Base-by-base conservation (phyloP, 2,329 filamentous ascomycete species). In the Phoma sp. region DNA sequence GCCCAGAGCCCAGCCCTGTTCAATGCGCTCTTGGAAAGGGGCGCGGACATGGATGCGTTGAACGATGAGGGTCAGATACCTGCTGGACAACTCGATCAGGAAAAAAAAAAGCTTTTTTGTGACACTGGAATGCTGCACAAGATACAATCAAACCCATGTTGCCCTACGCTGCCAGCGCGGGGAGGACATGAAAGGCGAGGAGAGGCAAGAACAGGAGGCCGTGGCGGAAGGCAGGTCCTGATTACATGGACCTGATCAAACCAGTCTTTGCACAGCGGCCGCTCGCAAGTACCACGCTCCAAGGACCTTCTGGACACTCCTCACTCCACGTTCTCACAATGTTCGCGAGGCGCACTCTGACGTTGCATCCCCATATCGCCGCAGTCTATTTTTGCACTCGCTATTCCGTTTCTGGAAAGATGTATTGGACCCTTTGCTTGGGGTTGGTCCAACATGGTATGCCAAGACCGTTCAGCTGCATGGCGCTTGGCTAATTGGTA, bases 401-500 rank as follows among this genome's bases (percentile, higher is more conserved):
- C 46, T 37, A 50, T 8, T 17, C 46, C 17, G 2, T 3, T 39
- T 44, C 19, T 7, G 33, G 33, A 22, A 27, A 41, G 12, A 27
- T 38, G 31, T 40, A 27, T 27, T 48, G 24, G 29, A 21, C 51
- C 51, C 51, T 55, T 45, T 47, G 51, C 31, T 56, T 38, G 37
- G 46, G 47, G 15, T 47, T 51, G 45, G 32, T 9, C 17, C 32
- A 35, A 35, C 10, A 6, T 17, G 32, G 40, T 36, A 21, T 22
- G 52, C 52, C 45, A 50, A 55, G 52, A 40, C 33, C 9, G 9
- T 24, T 41, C 35, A 56, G 32, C 32, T 51, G 46, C 46, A 27
- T 51, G 41, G 52, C 52, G 43, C 37, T 47, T 31, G 52, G 40
- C 29, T 40, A 31, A 48, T 50, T 35, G 21, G 29, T 6, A 44